These are phyloP conservation scores for Boletus sensibilis DNA, from an alignment of 768 basidiomycete species.

Conservation along the genomic window DNA sequence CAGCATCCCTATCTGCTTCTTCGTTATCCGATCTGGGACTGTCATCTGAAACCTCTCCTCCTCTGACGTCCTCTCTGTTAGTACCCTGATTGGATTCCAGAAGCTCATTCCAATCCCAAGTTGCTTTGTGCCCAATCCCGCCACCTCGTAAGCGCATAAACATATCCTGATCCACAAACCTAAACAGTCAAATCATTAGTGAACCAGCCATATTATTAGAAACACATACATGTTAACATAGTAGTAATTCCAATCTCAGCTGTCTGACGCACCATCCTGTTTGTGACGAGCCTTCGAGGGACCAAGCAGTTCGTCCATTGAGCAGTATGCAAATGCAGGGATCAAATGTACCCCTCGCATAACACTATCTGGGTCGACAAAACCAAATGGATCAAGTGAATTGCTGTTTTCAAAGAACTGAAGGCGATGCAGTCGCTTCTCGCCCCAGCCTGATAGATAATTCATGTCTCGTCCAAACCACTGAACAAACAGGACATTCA, in stretches of 20 bases:
- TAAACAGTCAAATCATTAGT: neutral
- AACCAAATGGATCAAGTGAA: constrained; percentile 38
- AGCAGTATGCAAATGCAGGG: constrained; percentile 33
- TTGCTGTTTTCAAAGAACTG: constrained; percentile 36
- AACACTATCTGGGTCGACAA: constrained; percentile 42
- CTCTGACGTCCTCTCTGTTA: no score
- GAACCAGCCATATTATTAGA: neutral
- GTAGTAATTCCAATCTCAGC: constrained; percentile 29
- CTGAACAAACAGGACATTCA: constrained; percentile 44
- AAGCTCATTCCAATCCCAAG: neutral
- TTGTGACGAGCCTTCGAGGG: neutral
- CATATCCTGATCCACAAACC: constrained; percentile 4
- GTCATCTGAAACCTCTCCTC: no score
- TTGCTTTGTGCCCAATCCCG: constrained; percentile 29
- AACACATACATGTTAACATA: constrained; percentile 36
- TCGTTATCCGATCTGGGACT: no score
- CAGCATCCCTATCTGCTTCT: no score
- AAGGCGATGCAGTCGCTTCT: constrained; percentile 35
- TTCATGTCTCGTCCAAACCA: constrained; percentile 32
- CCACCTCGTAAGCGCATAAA: constrained; percentile 29
- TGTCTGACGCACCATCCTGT: neutral
- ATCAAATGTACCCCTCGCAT: constrained; percentile 42
- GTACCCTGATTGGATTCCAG: no score
- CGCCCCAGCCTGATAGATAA: no score
- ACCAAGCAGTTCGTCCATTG: neutral